phyloP scores from a whole-genome alignment of 169 alveolate genomes.

The Eimeria tenella region DNA sequence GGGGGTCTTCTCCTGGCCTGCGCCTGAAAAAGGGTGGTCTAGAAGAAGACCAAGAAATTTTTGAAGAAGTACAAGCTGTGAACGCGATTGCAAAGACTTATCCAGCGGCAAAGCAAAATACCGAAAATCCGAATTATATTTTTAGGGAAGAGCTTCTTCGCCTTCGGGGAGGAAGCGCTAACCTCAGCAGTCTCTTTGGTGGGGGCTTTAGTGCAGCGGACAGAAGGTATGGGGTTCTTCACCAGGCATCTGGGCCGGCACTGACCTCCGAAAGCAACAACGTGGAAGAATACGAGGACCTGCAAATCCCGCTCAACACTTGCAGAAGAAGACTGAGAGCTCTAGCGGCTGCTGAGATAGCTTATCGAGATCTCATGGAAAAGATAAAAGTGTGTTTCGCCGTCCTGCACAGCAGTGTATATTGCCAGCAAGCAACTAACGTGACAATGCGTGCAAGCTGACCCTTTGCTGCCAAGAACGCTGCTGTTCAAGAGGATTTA shows the following conservation, averaged over 20 bases:
- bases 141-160: constrained; percentile 25
- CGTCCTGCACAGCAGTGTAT: no score
- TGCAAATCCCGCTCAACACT: constrained; percentile 4
- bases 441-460: background rate
- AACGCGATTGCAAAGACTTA: background rate
- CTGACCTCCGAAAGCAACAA: background rate
- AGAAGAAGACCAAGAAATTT: background rate
- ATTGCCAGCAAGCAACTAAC: no score
- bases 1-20: background rate
- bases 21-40: background rate
- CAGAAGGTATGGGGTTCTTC: background rate
- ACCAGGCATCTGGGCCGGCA: background rate
- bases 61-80: background rate
- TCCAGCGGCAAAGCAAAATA: background rate
- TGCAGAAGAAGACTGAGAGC: constrained; percentile 28
- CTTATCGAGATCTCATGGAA: constrained; percentile 12
- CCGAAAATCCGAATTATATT: background rate
- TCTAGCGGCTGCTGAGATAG: constrained; percentile 29
- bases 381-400: constrained; percentile 45
- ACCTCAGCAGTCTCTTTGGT: background rate
- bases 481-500: background rate
- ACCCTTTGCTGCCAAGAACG: background rate
- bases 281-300: background rate
- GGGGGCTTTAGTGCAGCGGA: background rate
- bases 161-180: background rate